A percentile compares a stretch with the other conserved stretches of the same genome.
These are phyloP conservation scores for Ophiostoma pallidulum DNA, from an alignment of 2,329 filamentous ascomycete genomes.

Conservation along the genomic window DNA sequence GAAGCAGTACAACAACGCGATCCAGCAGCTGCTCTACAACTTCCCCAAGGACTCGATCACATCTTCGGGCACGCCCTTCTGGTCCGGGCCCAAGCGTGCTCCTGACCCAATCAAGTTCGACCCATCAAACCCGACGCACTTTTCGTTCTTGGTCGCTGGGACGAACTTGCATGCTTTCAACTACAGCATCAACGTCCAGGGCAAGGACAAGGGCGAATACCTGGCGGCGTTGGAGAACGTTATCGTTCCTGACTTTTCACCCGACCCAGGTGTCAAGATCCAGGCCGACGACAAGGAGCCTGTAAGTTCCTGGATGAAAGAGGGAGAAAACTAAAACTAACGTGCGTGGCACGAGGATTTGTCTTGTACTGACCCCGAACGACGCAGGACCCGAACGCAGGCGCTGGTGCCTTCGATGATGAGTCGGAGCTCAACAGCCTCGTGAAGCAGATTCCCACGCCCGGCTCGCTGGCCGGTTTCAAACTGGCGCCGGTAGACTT, in stretches of 20 bases:
- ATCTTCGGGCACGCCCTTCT: constrained; percentile 83
- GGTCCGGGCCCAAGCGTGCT: constrained; percentile 96
- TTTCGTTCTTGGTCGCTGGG: constrained; percentile 76
- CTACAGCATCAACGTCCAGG: constrained; percentile 87
- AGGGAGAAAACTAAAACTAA: no score
- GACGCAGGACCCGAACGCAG: constrained; percentile 71
- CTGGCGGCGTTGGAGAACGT: constrained; percentile 76
- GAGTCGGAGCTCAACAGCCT: constrained; percentile 67
- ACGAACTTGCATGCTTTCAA: constrained; percentile 96
- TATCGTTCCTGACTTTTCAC: constrained; percentile 91
- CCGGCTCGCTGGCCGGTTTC: constrained; percentile 76
- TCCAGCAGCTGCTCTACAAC: constrained; percentile 90
- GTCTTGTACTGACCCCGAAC: background rate
- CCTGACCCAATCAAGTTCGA: constrained; percentile 89
- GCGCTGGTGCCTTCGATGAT: constrained; percentile 51
- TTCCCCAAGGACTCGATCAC: constrained; percentile 92
- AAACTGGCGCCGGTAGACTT: constrained; percentile 90
- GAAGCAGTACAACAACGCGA: constrained; percentile 93
- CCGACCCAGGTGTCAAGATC: constrained; percentile 86
- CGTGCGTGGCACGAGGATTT: no score
- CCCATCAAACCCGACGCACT: constrained; percentile 71
- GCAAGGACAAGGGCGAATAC: constrained; percentile 61
- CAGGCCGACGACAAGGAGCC: constrained; percentile 93
- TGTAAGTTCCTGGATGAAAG: constrained; percentile 33
- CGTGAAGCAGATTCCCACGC: constrained; percentile 60